Evolutionary conservation across 305 asterid species (phyloP).

Genomic region (Rubia balearica): DNA sequence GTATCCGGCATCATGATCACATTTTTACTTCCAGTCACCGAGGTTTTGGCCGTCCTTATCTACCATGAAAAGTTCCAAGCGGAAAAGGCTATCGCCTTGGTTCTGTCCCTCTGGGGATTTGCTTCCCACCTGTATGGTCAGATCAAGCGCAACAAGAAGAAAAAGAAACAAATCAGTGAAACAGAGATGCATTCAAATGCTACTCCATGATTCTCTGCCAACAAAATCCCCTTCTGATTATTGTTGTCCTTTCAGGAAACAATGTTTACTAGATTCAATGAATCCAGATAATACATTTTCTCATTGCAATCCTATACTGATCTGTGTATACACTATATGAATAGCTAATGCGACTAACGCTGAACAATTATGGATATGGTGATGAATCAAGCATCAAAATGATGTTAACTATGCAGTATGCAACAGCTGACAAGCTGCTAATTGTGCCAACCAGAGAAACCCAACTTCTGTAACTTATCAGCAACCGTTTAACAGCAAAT

Average conservation of each 20-base stretch:
- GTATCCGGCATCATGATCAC: slow-evolving; percentile 15
- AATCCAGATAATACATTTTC: background rate
- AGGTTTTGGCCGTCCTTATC: slow-evolving; percentile 19
- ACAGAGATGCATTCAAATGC: background rate
- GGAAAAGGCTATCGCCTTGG: slow-evolving; percentile 17
- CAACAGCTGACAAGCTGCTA: background rate
- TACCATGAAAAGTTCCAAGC: slow-evolving; percentile 21
- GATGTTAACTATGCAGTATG: background rate
- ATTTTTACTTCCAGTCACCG: slow-evolving; percentile 15
- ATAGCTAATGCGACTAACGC: background rate
- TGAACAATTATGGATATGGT: background rate
- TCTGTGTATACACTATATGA: background rate
- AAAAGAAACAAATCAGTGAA: background rate
- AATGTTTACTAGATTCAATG: background rate
- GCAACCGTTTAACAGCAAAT: background rate
- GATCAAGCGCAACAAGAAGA: slow-evolving; percentile 10
- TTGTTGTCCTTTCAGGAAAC: background rate
- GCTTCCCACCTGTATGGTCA: slow-evolving; percentile 23
- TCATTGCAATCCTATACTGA: background rate
- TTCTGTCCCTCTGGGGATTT: slow-evolving; percentile 24
- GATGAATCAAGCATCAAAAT: background rate
- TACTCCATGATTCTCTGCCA: background rate
- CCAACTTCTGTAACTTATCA: background rate
- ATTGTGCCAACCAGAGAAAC: background rate
- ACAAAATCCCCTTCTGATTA: background rate